These are phyloP conservation scores for Knoxia roxburghii DNA, from an alignment of 257 asterid species.

Conservation along the genomic window DNA sequence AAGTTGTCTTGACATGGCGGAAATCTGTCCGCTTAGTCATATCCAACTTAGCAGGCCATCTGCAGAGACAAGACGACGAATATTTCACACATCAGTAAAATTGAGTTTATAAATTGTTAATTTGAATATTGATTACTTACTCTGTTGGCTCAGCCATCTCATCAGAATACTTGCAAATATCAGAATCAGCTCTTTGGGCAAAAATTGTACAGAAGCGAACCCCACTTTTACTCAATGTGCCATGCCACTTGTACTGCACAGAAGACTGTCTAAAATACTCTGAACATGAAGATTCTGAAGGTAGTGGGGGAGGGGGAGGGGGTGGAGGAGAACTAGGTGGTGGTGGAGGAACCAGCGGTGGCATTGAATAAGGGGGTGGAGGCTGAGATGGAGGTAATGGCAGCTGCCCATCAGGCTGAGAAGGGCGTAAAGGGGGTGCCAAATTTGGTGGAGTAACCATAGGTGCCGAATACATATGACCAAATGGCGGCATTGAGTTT, in stretches of 20 bases:
- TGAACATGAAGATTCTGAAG: constrained; percentile 36
- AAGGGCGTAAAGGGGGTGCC: constrained; percentile 46
- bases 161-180: constrained; percentile 67
- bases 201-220: constrained; percentile 63
- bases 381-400: constrained; percentile 55
- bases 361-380: constrained; percentile 52
- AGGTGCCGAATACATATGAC: constrained; percentile 55
- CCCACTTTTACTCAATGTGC: constrained; percentile 86
- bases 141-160: constrained; percentile 70
- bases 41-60: constrained; percentile 91
- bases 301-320: constrained; percentile 29
- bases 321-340: constrained; percentile 66
- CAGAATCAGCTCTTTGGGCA: constrained; percentile 82
- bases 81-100: constrained; percentile 6
- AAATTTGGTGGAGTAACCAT: constrained; percentile 51
- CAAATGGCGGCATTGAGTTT: constrained; percentile 51
- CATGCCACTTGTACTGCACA: constrained; percentile 62
- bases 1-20: constrained; percentile 70
- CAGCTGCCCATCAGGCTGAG: constrained; percentile 41
- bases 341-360: constrained; percentile 50
- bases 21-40: constrained; percentile 91
- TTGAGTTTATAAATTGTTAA: constrained; percentile 18
- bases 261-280: constrained; percentile 28
- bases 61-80: constrained; percentile 40
- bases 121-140: constrained; percentile 37